Evolutionary conservation across 192 early-diverging fungal species (phyloP).

Genomic region (Ramicandelaber brevisporus): DNA sequence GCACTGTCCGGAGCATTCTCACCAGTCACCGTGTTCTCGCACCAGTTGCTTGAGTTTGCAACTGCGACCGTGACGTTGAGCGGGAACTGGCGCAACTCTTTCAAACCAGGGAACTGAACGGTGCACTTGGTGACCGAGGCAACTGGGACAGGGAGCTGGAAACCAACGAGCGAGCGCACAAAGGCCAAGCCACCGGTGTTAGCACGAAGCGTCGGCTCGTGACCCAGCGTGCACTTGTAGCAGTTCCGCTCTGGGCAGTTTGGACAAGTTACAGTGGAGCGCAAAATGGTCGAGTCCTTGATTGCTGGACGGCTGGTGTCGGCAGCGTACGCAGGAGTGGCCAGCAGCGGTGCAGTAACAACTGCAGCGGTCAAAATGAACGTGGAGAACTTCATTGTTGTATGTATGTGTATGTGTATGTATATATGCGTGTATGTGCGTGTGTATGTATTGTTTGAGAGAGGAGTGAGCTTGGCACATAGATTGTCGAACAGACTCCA

Average conservation of each 20-base stretch:
- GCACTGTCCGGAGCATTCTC: slow-evolving; percentile 8
- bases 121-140: slow-evolving; percentile 7
- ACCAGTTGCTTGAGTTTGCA: slow-evolving; percentile 7
- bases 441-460: too few species aligned
- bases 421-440: too few species aligned
- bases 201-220: slow-evolving; percentile 6
- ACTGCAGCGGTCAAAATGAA: too few species aligned
- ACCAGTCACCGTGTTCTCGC: slow-evolving; percentile 9
- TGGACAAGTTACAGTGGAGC: slow-evolving; percentile 13
- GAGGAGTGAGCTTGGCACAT: too few species aligned
- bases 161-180: slow-evolving; percentile 9
- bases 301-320: too few species aligned
- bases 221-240: slow-evolving; percentile 15
- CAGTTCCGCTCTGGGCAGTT: slow-evolving; percentile 15
- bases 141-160: slow-evolving; percentile 6
- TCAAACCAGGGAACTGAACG: slow-evolving; percentile 13
- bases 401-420: too few species aligned
- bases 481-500: too few species aligned
- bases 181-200: slow-evolving; percentile 11
- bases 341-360: too few species aligned
- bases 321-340: too few species aligned
- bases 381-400: too few species aligned
- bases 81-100: slow-evolving; percentile 3
- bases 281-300: slow-evolving; percentile 18
- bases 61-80: slow-evolving; percentile 4